phyloP scores from a whole-genome alignment of 495 filamentous ascomycete species.

The Daldinia loculata region DNA sequence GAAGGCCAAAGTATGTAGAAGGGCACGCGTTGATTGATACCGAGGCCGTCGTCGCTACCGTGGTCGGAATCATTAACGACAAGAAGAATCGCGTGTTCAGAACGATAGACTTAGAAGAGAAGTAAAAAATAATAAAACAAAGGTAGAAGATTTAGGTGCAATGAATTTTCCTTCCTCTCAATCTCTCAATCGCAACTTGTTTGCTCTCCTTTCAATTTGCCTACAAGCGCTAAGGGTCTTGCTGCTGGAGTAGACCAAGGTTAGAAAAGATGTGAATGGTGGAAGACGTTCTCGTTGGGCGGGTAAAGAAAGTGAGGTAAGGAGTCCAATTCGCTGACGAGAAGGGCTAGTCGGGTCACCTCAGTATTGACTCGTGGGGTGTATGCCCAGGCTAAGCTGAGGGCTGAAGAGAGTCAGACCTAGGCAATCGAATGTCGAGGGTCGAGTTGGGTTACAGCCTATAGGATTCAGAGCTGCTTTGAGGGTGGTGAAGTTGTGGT shows the following conservation, averaged over 20 bases:
- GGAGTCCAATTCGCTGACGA: slow-evolving; percentile 44
- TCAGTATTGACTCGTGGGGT: slow-evolving; percentile 12
- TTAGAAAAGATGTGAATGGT: slow-evolving; percentile 41
- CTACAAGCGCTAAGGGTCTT: slow-evolving; percentile 32
- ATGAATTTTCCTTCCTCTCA: slow-evolving; percentile 3
- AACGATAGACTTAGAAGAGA: slow-evolving; percentile 19
- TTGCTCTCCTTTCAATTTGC: slow-evolving; percentile 22
- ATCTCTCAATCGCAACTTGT: slow-evolving; percentile 17
- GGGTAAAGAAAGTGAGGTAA: slow-evolving; percentile 40
- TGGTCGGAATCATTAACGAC: slow-evolving; percentile 28
- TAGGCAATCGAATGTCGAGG: slow-evolving; percentile 9
- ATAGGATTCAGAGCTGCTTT: slow-evolving; percentile 33
- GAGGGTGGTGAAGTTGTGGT: slow-evolving; percentile 25
- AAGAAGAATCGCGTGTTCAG: slow-evolving; percentile 17
- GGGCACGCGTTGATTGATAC: slow-evolving; percentile 16
- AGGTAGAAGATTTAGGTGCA: slow-evolving; percentile 18
- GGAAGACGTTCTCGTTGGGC: slow-evolving; percentile 31
- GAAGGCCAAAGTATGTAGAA: slow-evolving; percentile 18
- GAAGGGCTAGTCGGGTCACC: slow-evolving; percentile 32
- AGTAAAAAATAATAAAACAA: slow-evolving; percentile 29
- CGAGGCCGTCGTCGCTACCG: slow-evolving; percentile 30
- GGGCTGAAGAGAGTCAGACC: slow-evolving; percentile 31
- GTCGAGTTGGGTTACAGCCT: slow-evolving; percentile 35
- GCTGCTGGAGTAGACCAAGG: slow-evolving; percentile 24
- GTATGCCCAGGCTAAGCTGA: slow-evolving; percentile 27